Base-by-base conservation (phyloP, 441 rosid genomes). In the Hura crepitans region DNA sequence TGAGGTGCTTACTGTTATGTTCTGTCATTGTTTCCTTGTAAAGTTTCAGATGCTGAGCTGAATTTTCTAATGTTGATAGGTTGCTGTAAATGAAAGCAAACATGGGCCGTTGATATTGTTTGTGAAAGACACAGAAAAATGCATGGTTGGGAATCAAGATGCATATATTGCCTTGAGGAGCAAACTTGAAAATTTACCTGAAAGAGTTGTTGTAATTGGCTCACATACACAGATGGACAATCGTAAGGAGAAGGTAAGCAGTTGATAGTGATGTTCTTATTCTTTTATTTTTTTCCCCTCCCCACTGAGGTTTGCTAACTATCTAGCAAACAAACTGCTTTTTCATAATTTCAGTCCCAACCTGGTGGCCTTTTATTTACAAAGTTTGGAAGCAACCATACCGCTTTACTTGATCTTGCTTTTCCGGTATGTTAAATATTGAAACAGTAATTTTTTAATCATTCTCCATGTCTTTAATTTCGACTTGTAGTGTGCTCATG, bases 351-450 rank as follows among this genome's bases (percentile, higher is more conserved):
- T 71, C 88, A 96, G 99, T 87, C 97, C 45, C 97, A 93, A 78
- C 91, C 97, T 51, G 97, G 99, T 37, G 93, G 98, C 35, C 93
- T 96, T 85, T 69, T 96, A 68, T 93, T 96, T 73, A 96, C 99
- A 7, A 96, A 96, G 83, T 88, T 96, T 81, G 97, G 97, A 49
- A 82, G 98, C 87, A 96, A 87, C 77, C 97, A 90, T 75, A 91
- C 99, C 17, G 96, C 99, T 42, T 75, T 96, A 62, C 85, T 96
- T 66, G 99, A 96, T 76, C 86, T 96, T 64, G 95, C 98, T 28
- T 91, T 96, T 75, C 97, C 97, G 81, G 99, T 96, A 89, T 69
- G 85, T 65, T 73, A 58, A 73, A 46, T 31, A 37, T 56, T 61
- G 56, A 15, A 61, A 2, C 23, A 47, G 23, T n/a, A 55, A 20